Percentiles rank a stretch among this genome's conserved stretches.
Conservation (phyloP, 2,329 filamentous ascomycete genomes). For the Westerdykella sp. region DNA sequence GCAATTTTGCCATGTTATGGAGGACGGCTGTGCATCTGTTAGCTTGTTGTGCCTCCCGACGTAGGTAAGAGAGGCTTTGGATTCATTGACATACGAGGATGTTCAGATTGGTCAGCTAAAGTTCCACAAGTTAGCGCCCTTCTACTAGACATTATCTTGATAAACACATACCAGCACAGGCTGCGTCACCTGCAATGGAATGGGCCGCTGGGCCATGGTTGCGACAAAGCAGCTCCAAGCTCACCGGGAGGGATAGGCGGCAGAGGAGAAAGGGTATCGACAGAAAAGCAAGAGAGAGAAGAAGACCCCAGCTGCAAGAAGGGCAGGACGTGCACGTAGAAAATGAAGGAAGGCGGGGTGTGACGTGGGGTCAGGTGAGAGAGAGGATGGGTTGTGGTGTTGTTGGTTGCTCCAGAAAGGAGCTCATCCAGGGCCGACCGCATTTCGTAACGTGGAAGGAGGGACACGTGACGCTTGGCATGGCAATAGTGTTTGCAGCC, state of each 20-base stretch:
- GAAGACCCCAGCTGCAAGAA: conserved; percentile 31
- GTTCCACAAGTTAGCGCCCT: conserved; percentile 25
- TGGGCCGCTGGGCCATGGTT: conserved; percentile 67
- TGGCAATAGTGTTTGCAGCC: not conserved
- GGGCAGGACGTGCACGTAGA: conserved; percentile 34
- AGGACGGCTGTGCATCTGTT: conserved; percentile 49
- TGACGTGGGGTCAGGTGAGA: conserved; percentile 16
- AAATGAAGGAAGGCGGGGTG: conserved; percentile 31
- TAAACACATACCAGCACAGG: conserved; percentile 61
- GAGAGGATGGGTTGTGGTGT: conserved; percentile 10
- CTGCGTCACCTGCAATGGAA: conserved; percentile 76
- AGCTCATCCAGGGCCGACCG: not conserved
- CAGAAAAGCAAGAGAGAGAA: conserved; percentile 26
- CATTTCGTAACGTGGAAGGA: conserved; percentile 1
- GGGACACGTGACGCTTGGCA: conserved; percentile 1
- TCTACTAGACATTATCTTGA: not conserved
- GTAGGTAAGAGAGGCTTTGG: conserved; percentile 8
- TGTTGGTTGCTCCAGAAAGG: conserved; percentile 12
- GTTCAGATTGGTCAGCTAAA: conserved; percentile 43
- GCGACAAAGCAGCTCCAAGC: conserved; percentile 36
- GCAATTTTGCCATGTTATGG: conserved; percentile 83
- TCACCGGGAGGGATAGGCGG: conserved; percentile 31
- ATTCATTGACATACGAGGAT: conserved; percentile 40
- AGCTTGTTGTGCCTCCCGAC: conserved; percentile 19
- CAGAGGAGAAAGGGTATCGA: conserved; percentile 29